Evolutionary conservation across 768 basidiomycete genomes (phyloP).

Genomic region (Tephrocybe rancida): DNA sequence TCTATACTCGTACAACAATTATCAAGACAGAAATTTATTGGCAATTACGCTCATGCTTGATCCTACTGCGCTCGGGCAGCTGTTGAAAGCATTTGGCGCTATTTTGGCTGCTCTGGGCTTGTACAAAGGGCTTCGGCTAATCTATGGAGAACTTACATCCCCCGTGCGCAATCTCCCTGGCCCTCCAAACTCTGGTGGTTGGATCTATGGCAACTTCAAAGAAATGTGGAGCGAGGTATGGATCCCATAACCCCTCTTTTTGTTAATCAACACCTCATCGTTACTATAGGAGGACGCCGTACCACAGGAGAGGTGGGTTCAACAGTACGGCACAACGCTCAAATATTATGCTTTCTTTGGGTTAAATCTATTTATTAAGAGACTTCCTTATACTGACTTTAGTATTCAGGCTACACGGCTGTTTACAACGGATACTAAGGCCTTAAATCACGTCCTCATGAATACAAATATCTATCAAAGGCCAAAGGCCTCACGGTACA

Average conservation of each 20-base stretch:
- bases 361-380: slow-evolving; percentile 41
- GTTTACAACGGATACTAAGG: slow-evolving; percentile 35
- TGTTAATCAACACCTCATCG: neutral
- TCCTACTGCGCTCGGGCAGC: neutral
- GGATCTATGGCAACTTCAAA: slow-evolving; percentile 49
- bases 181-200: slow-evolving; percentile 45
- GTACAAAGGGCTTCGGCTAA: slow-evolving; percentile 33
- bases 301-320: slow-evolving; percentile 13
- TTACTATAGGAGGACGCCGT: slow-evolving; percentile 31
- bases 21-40: too few relatives aligned
- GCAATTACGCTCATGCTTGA: neutral
- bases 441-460: slow-evolving; percentile 62
- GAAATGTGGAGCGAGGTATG: slow-evolving; percentile 14
- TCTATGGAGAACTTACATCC: slow-evolving; percentile 37
- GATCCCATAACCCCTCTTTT: neutral
- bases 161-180: slow-evolving; percentile 53
- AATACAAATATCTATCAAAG: slow-evolving; percentile 61
- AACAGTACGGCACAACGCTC: slow-evolving; percentile 11
- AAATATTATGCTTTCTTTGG: slow-evolving; percentile 32
- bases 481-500: slow-evolving; percentile 38
- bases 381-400: slow-evolving; percentile 39
- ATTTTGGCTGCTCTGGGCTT: slow-evolving; percentile 25
- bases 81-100: slow-evolving; percentile 20
- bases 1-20: too few relatives aligned
- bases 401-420: neutral